phyloP scores from a whole-genome alignment of 2,329 filamentous ascomycete species.

The Talaromyces sp. region DNA sequence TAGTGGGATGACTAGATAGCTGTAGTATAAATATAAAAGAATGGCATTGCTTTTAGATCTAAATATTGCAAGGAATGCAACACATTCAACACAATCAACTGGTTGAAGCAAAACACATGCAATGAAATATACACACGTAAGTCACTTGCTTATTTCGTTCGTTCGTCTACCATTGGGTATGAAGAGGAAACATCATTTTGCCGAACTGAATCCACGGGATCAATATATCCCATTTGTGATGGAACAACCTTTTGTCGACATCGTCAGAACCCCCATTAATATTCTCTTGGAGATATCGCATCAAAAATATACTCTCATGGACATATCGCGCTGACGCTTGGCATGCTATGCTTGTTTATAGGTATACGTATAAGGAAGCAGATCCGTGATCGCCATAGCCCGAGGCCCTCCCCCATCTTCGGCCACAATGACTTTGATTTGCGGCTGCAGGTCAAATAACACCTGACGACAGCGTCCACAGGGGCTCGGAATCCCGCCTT shows the following conservation, averaged over 20 bases:
- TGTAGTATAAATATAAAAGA: neutral
- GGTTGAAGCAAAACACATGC: neutral
- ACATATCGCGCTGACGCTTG: neutral
- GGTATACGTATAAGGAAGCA: neutral
- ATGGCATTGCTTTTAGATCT: neutral
- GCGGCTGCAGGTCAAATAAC: constrained; percentile 22
- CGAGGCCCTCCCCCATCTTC: constrained; percentile 2
- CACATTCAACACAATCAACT: neutral
- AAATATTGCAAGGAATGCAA: neutral
- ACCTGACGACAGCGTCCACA: constrained; percentile 27
- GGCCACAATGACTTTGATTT: constrained; percentile 20
- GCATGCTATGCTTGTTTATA: neutral
- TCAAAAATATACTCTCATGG: neutral
- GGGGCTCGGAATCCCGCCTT: constrained; percentile 20
- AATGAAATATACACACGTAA: neutral
- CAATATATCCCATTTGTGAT: neutral
- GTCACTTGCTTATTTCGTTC: neutral
- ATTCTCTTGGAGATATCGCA: neutral
- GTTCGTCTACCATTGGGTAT: neutral
- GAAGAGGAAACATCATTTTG: constrained; percentile 1
- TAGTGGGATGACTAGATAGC: neutral
- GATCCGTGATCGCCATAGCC: neutral
- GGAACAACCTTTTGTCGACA: neutral
- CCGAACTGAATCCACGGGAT: neutral
- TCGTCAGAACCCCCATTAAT: neutral